A percentile compares a stretch with the other conserved stretches of the same genome.
These are phyloP conservation scores for Coemansia sp. DNA, from an alignment of 192 early-diverging fungal genomes.

Conservation along the genomic window DNA sequence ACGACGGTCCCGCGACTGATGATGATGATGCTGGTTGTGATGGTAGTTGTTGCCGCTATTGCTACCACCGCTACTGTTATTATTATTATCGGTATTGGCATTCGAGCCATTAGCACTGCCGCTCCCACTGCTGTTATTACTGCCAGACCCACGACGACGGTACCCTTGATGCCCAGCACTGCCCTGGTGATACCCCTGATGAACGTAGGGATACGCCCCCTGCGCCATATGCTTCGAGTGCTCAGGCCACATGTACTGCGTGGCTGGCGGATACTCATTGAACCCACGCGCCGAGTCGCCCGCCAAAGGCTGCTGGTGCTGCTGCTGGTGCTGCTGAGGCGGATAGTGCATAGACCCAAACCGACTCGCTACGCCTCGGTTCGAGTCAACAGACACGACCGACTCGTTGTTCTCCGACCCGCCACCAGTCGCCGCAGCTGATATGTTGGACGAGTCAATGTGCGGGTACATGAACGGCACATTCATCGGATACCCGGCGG, in stretches of 20 bases:
- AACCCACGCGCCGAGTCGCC: conserved; percentile 20
- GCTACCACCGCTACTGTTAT: background rate
- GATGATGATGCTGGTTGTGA: conserved; percentile 12
- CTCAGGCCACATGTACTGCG: conserved; percentile 37
- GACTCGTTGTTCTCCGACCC: conserved; percentile 53
- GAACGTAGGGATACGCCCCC: conserved; percentile 12
- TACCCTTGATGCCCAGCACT: background rate
- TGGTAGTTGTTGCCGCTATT: conserved; percentile 8
- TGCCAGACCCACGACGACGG: conserved; percentile 23
- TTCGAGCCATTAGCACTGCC: conserved; percentile 9
- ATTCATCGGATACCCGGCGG: conserved; percentile 26
- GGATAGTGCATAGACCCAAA: conserved; percentile 13
- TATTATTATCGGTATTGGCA: background rate
- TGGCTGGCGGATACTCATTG: background rate
- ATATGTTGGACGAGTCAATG: conserved; percentile 38
- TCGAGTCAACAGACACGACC: conserved; percentile 43
- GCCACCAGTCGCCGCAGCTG: conserved; percentile 45
- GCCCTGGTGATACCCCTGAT: conserved; percentile 16
- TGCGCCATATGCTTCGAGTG: conserved; percentile 11
- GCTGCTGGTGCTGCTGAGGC: no score
- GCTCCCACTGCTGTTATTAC: conserved; percentile 18
- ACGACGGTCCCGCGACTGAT: conserved; percentile 25
- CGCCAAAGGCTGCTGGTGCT: conserved; percentile 5
- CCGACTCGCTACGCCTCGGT: conserved; percentile 19
- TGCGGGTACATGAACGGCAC: conserved; percentile 47